Conservation (phyloP, 2,329 filamentous ascomycete genomes). For the Fusarium sambucinum region DNA sequence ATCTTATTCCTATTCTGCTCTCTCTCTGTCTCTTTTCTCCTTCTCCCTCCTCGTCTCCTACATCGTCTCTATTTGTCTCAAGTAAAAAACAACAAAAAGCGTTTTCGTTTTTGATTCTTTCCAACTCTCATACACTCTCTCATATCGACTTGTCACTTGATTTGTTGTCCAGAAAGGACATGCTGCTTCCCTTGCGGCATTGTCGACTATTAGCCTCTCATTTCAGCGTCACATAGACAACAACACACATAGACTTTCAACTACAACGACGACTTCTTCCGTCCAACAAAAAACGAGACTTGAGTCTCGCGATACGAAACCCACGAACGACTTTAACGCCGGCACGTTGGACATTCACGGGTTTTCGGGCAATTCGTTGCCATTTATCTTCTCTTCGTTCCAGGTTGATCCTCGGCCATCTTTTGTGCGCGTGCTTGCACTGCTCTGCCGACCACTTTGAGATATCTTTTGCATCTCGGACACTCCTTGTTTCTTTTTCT, state of each 20-base stretch:
- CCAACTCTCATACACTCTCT: constrained; percentile 27
- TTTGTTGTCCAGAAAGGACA: constrained; percentile 40
- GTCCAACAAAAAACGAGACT: constrained; percentile 4
- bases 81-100: constrained; percentile 32
- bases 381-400: constrained; percentile 47
- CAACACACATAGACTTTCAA: constrained; percentile 4
- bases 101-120: constrained; percentile 32
- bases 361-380: constrained; percentile 44
- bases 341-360: constrained; percentile 45
- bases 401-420: constrained; percentile 70
- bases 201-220: constrained; percentile 45
- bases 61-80: constrained; percentile 33
- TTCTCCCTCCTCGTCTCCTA: constrained; percentile 24
- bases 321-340: constrained; percentile 38
- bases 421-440: constrained; percentile 52
- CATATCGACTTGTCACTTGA: constrained; percentile 24
- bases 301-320: constrained; percentile 26
- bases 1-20: constrained; percentile 30
- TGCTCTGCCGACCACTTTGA: constrained; percentile 43
- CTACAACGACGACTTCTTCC: constrained; percentile 32
- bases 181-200: constrained; percentile 47
- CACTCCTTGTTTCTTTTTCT: constrained; percentile 37
- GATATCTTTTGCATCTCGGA: constrained; percentile 34
- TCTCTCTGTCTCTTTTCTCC: constrained; percentile 15
- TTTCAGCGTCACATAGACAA: constrained; percentile 45